These are phyloP conservation scores for Cardamine occulta DNA, from an alignment of 345 rosid genomes.

Conservation along the genomic window DNA sequence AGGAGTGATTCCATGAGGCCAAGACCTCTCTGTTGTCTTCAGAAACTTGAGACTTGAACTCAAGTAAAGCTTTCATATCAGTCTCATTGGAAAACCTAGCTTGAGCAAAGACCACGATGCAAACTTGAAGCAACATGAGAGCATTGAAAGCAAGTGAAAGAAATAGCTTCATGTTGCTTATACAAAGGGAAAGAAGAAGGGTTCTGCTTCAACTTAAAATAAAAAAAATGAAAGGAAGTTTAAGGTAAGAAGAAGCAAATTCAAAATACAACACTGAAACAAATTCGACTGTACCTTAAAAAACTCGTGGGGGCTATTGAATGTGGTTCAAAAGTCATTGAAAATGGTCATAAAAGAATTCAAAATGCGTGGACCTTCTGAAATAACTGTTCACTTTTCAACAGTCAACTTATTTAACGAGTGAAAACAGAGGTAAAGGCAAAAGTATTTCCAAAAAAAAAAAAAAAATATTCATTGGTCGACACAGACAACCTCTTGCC, in stretches of 20 bases:
- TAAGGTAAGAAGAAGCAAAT: slow-evolving; percentile 26
- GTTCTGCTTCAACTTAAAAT: background rate
- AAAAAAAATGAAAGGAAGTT: background rate
- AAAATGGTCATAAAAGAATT: background rate
- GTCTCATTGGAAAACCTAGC: slow-evolving; percentile 34
- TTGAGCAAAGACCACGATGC: slow-evolving; percentile 1
- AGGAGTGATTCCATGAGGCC: slow-evolving; percentile 34
- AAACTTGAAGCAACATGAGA: slow-evolving; percentile 14
- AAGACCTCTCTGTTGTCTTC: slow-evolving; percentile 31
- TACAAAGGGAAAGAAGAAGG: slow-evolving; percentile 5
- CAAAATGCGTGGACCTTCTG: background rate
- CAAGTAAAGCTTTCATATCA: slow-evolving; percentile 34
- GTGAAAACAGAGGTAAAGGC: no score
- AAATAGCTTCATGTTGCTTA: slow-evolving; percentile 34
- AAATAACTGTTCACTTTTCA: no score
- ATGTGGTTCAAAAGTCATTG: slow-evolving; percentile 1
- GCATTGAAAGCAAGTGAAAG: slow-evolving; percentile 25
- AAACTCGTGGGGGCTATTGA: background rate
- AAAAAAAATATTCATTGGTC: background rate
- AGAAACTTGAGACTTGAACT: slow-evolving; percentile 40
- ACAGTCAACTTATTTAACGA: no score
- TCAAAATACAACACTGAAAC: background rate
- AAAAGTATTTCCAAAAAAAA: background rate
- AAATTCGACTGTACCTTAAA: background rate
- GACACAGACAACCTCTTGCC: background rate